Percentiles rank a stretch among this genome's conserved stretches.
phyloP scores from a whole-genome alignment of 495 filamentous ascomycete species.

The Hamigera avellanea region DNA sequence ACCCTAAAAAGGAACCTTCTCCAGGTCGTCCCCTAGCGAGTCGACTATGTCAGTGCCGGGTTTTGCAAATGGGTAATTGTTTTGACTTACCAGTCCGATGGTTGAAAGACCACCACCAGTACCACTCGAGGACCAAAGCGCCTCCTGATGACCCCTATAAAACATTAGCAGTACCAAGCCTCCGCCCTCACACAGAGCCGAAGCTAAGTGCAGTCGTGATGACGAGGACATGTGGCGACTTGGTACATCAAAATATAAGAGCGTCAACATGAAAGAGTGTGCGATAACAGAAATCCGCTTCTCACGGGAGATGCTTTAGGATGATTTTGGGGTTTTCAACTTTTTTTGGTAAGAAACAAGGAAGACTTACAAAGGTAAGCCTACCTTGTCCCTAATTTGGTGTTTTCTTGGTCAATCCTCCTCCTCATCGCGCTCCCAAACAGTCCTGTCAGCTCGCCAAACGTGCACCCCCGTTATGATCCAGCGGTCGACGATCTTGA shows the following conservation, averaged over 20 bases:
- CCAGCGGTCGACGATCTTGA: constrained; percentile 10
- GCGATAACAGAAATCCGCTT: constrained; percentile 2
- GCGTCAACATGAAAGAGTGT: background rate
- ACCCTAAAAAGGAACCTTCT: constrained; percentile 8
- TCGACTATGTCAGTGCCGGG: background rate
- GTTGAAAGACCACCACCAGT: no score
- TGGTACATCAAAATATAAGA: background rate
- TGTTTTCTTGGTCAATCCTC: no score
- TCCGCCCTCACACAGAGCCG: no score
- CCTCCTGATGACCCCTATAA: constrained; percentile 6
- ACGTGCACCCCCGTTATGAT: constrained; percentile 10
- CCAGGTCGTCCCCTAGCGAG: constrained; percentile 1
- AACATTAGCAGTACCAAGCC: background rate
- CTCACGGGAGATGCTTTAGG: constrained; percentile 2
- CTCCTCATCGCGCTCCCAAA: no score
- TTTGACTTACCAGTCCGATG: no score
- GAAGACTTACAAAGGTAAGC: constrained; percentile 6
- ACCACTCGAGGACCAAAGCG: constrained; percentile 5
- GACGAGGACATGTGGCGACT: no score
- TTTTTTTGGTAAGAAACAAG: constrained; percentile 1
- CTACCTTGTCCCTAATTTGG: constrained; percentile 1
- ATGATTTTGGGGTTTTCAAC: background rate
- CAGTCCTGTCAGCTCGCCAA: no score
- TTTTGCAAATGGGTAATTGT: constrained; percentile 1
- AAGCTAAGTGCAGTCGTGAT: no score